Base-by-base conservation (phyloP, 148 eudicot genomes). In the Silene uniflora region DNA sequence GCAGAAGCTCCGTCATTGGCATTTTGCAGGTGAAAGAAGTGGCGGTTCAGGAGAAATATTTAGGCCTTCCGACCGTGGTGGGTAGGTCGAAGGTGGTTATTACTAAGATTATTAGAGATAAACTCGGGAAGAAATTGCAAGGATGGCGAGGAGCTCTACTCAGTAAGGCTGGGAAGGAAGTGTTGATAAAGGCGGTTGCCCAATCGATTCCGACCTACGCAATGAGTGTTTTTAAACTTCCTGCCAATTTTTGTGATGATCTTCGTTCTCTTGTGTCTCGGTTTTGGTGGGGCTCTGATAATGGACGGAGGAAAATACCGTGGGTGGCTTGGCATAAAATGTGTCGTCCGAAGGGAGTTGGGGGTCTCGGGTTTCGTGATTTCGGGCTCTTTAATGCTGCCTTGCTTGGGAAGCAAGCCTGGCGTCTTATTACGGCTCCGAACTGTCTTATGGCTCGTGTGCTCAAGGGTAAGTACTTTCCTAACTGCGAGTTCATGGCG, bases 201-300 rank as follows among this genome's bases (percentile, higher is more conserved):
- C 47, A 66, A 66, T 66, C 46, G 12, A 25, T 29, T 27, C 69
- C 69, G 11, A 66, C 47, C 22, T 32, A 67, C 10, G n/a, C 49
- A 6, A 67, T 67, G 47, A 67, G 70, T 17, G n/a, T 29, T 17
- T 67, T 67, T n/a, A 67, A 67, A 10, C 10, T 63, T 9, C 32
- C 67, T 6, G 7, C 16, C 3, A 3, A 23, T 63, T 63, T 63
- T 25, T 67, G 49, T 32, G 70, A 67, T n/a, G 49, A 67, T 11
- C 12, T 67, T 0, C 10, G 46, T 1, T 35, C 44, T 1, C 46
- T 67, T 35, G 22, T 67, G 7, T n/a, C 47, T 14, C 18, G 39
- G 21, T 67, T 67, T 67, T 67, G 70, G 70, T 67, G 70, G 70
- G 70, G 70, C 32, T 29, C 32, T 1, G 32, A 29, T 3, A 29